phyloP scores from a whole-genome alignment of 2,329 filamentous ascomycete species.

The Nigrospora sphaerica region DNA sequence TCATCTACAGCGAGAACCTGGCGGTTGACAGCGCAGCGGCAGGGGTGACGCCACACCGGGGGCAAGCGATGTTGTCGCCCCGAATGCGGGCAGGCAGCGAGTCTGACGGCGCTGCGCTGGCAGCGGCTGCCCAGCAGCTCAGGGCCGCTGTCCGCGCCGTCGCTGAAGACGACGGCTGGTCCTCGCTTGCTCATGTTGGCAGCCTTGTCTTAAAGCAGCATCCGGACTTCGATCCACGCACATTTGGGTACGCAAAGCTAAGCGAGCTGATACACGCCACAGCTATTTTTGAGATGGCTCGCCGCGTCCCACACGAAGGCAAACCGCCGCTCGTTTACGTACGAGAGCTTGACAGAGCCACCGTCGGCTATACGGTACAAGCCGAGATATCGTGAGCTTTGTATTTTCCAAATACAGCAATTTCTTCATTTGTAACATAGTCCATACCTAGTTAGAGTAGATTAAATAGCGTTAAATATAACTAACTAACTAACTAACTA shows the following conservation, averaged over 20 bases:
- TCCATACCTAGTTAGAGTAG: no score
- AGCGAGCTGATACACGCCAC: background rate
- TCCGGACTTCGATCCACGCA: background rate
- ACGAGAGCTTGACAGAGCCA: no score
- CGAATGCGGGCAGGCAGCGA: background rate
- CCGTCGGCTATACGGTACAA: no score
- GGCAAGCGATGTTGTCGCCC: background rate
- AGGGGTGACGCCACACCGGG: background rate
- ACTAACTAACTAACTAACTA: no score
- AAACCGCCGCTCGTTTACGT: background rate
- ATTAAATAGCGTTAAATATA: no score
- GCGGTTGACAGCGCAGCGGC: background rate
- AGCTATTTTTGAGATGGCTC: background rate
- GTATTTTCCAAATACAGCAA: no score
- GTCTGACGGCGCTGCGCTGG: background rate
- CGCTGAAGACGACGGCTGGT: background rate
- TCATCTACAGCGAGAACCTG: constrained; percentile 1
- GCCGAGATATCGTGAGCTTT: no score
- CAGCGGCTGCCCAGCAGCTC: background rate
- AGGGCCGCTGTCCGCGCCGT: background rate
- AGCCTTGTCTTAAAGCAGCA: background rate
- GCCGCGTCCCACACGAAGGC: background rate
- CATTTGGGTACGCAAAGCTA: background rate
- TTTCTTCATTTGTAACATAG: no score
- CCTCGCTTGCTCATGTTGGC: background rate